Evolutionary conservation across 1,284 basidiomycete species (phyloP), one percentile per base, ranked within the genome.

Genomic region (Apiotrichum sp.): DNA sequence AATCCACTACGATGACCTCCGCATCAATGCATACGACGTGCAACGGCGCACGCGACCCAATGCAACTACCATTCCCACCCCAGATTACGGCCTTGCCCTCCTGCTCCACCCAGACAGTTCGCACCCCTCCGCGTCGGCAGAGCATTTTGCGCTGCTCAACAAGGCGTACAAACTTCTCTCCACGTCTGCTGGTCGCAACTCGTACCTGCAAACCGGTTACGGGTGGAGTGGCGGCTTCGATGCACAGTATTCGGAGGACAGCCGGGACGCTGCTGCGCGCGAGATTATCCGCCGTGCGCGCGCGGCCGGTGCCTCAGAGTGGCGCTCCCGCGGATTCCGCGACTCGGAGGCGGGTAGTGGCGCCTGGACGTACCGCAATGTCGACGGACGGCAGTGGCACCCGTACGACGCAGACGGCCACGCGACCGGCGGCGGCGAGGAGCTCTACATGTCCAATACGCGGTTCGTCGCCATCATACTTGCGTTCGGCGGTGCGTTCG

Each of bases 51-150:
- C 29, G 29, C 29, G 29, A 29, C 29, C 29, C 29, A 3, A 29
- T 29, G 29, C 29, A 3, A 29, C 29, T 29, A 3, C 29, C 29
- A 29, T 29, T 29, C 29, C 29, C 31, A 50, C 38, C 29, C 9
- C 55, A 77, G 74, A 77, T 53, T 77, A 77, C 61, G 63, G 64
- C 39, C 68, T 77, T 29, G 75, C 75, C 2, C 60, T 72, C 8
- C 49, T 77, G 7, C 63, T 75, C n/a, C 75, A 77, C 57, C 75
- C 75, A 6, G 75, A 77, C 57, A 70, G 70, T 5, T 64, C 65
- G 5, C 73, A 77, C 58, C 73, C 73, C 2, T 72, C 73, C 3
- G 67, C 75, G 3, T 73, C 69, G 0, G 66, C 70, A 1, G 63
- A 69, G 14, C 64, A 75, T 59, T 77, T 77, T 52, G 63, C 70